A percentile compares a stretch with the other conserved stretches of the same genome.
These are phyloP conservation scores for Pezizomycotina sp. DNA, from an alignment of 2,329 filamentous ascomycete genomes.

Conservation along the genomic window DNA sequence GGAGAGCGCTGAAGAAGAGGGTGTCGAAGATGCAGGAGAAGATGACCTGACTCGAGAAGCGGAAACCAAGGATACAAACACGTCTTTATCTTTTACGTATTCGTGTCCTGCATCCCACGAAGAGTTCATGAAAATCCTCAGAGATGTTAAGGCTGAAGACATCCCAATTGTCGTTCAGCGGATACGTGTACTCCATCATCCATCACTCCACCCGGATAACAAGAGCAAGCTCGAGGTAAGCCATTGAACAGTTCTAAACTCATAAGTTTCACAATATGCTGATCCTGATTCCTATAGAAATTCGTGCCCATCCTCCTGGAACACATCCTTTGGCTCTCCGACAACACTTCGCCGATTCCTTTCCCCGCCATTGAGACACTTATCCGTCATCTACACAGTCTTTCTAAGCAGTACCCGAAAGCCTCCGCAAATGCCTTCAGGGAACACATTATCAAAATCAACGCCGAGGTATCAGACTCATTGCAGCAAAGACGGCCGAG, in stretches of 20 bases:
- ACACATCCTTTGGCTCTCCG: constrained; percentile 43
- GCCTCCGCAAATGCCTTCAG: constrained; percentile 66
- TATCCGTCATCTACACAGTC: constrained; percentile 78
- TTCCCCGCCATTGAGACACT: constrained; percentile 60
- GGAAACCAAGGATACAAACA: constrained; percentile 32
- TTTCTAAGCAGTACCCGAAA: constrained; percentile 69
- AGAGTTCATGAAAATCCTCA: constrained; percentile 51
- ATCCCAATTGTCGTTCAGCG: constrained; percentile 68
- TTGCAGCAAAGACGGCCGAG: constrained; percentile 33
- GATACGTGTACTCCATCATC: constrained; percentile 81
- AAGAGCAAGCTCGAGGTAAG: constrained; percentile 57
- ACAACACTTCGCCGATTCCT: constrained; percentile 36
- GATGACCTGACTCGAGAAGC: constrained; percentile 39
- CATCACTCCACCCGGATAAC: constrained; percentile 68
- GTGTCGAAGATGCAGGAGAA: constrained; percentile 26
- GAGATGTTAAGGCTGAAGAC: constrained; percentile 45
- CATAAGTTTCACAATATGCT: constrained; percentile 15
- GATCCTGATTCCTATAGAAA: constrained; percentile 11
- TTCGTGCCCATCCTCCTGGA: constrained; percentile 35
- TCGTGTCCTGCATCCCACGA: constrained; percentile 63
- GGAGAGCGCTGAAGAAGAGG: constrained; percentile 17
- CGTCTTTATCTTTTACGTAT: constrained; percentile 64
- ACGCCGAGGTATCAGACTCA: too few species aligned
- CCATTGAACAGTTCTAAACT: constrained; percentile 27
- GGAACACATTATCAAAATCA: constrained; percentile 45